Percentiles rank a stretch among this genome's conserved stretches.
These are phyloP conservation scores for Fusarium sp. DNA, from an alignment of 2,329 filamentous ascomycete genomes.

Conservation along the genomic window DNA sequence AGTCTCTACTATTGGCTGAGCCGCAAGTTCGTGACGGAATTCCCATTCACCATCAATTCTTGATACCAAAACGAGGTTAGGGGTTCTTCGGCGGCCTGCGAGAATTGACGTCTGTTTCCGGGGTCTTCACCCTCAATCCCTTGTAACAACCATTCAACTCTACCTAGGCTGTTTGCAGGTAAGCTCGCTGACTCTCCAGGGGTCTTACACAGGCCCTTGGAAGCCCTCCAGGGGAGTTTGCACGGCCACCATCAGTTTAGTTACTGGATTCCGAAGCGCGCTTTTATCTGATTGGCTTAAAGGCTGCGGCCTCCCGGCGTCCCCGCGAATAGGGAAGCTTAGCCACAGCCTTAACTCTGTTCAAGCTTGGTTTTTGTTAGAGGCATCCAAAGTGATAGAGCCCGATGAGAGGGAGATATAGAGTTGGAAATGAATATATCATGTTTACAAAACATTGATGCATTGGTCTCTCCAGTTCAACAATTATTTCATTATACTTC, in stretches of 20 bases:
- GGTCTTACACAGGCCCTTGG: not conserved
- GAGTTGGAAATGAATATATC: slow-evolving; percentile 28
- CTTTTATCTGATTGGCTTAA: slow-evolving; percentile 34
- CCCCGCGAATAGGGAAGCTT: slow-evolving; percentile 44
- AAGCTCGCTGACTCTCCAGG: slow-evolving; percentile 38
- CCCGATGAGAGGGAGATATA: not conserved
- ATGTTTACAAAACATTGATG: slow-evolving; percentile 14
- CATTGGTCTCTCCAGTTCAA: slow-evolving; percentile 12
- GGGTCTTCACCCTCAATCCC: slow-evolving; percentile 15
- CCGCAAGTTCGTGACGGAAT: not conserved
- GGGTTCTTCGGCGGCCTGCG: slow-evolving; percentile 26
- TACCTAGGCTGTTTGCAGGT: slow-evolving; percentile 42
- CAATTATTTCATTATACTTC: not conserved
- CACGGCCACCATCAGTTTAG: slow-evolving; percentile 42
- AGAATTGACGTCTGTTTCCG: slow-evolving; percentile 5
- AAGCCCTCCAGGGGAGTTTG: slow-evolving; percentile 4
- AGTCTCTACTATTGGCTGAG: slow-evolving; percentile 5
- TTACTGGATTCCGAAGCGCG: slow-evolving; percentile 3
- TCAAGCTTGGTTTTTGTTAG: slow-evolving; percentile 29
- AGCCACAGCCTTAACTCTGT: slow-evolving; percentile 43
- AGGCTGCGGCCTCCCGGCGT: slow-evolving; percentile 46
- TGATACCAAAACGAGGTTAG: slow-evolving; percentile 32
- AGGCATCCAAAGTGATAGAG: slow-evolving; percentile 39
- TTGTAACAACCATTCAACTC: slow-evolving; percentile 21
- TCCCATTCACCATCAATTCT: slow-evolving; percentile 25